Evolutionary conservation across 2,329 filamentous ascomycete species (phyloP).

Genomic region (Fusarium sp.): DNA sequence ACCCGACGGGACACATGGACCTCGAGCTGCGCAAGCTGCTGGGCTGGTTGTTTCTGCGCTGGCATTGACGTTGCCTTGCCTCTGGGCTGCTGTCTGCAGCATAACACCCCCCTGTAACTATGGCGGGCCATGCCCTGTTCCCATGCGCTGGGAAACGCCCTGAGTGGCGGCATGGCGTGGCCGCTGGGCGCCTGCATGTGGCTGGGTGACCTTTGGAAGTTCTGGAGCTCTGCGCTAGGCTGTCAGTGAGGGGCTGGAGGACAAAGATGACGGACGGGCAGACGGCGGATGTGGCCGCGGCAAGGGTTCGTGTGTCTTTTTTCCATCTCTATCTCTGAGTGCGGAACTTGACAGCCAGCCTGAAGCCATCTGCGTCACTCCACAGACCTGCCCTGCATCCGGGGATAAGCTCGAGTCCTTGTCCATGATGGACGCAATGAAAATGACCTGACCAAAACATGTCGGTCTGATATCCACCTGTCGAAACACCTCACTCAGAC

Average conservation of each 20-base stretch:
- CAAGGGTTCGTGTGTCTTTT: constrained; percentile 6
- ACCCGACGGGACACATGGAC: constrained; percentile 9
- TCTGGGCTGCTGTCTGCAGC: constrained; percentile 3
- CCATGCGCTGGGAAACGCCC: constrained; percentile 25
- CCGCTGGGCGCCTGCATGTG: constrained; percentile 32
- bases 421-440: constrained; percentile 29
- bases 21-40: constrained; percentile 20
- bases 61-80: not conserved
- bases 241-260: constrained; percentile 1
- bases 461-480: constrained; percentile 18
- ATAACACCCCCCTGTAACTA: constrained; percentile 22
- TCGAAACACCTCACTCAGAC: not conserved
- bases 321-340: not conserved
- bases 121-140: constrained; percentile 23
- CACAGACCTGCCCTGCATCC: constrained; percentile 23
- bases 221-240: not conserved
- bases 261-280: not conserved
- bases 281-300: constrained; percentile 15
- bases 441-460: constrained; percentile 14
- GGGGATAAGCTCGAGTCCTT: constrained; percentile 15
- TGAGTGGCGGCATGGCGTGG: constrained; percentile 33
- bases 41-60: constrained; percentile 3
- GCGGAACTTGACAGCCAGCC: constrained; percentile 25
- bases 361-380: constrained; percentile 39
- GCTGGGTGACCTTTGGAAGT: constrained; percentile 11